Evolutionary conservation across 2,329 filamentous ascomycete genomes (phyloP).

Genomic region (Teratosphaeria viscida): DNA sequence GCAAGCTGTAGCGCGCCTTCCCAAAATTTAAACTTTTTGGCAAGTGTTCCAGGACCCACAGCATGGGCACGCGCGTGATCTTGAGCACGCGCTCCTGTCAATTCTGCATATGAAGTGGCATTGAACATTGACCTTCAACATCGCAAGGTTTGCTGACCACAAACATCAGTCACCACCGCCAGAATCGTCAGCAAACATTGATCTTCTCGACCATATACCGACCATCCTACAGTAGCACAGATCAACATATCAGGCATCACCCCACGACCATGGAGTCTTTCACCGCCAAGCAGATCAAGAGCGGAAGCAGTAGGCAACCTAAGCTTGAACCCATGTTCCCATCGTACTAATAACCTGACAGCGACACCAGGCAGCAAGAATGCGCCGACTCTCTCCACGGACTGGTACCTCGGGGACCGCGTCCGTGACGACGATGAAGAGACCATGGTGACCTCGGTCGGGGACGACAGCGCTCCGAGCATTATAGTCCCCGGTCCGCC

Average conservation of each 20-base stretch:
- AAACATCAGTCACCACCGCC: not conserved
- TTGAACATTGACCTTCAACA: not conserved
- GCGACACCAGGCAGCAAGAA: not conserved
- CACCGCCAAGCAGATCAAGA: not conserved
- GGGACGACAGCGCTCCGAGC: not conserved
- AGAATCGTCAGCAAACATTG: not conserved
- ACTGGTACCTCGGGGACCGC: not conserved
- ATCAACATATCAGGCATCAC: not conserved
- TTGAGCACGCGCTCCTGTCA: not conserved
- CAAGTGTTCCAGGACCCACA: not conserved
- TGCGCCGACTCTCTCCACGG: not conserved
- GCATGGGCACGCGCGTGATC: not conserved
- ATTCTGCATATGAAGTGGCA: not conserved
- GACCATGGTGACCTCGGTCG: slow-evolving; percentile 3
- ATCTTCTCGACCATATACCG: not conserved
- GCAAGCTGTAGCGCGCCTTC: not conserved
- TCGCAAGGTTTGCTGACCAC: not conserved
- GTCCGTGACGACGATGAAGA: slow-evolving; percentile 3
- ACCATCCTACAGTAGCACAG: not conserved
- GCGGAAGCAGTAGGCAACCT: not conserved
- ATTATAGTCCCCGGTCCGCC: slow-evolving; percentile 7
- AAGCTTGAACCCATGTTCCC: not conserved
- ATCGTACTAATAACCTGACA: not conserved
- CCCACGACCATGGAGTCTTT: not conserved
- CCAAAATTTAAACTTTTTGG: not conserved